These are phyloP conservation scores for Penstemon barbatus DNA, from an alignment of 257 asterid species.

Conservation along the genomic window DNA sequence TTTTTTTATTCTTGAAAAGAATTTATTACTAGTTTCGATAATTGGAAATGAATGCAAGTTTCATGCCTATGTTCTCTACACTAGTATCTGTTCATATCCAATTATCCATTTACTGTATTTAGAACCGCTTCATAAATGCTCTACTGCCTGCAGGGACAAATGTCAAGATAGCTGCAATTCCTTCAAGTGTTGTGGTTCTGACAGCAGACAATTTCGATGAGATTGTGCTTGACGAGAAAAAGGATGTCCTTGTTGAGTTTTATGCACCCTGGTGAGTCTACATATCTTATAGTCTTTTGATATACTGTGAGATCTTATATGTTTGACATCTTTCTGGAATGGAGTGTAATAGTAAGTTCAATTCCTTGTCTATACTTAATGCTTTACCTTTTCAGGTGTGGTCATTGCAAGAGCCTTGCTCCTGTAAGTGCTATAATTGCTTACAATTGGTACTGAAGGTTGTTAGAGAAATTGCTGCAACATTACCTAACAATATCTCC, in stretches of 20 bases:
- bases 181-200: constrained; percentile 76
- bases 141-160: constrained; percentile 61
- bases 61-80: constrained; percentile 1
- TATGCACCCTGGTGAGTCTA: constrained; percentile 90
- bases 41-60: neutral
- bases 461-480: constrained; percentile 11
- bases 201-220: constrained; percentile 70
- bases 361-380: constrained; percentile 25
- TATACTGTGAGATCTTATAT: neutral
- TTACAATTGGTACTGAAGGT: constrained; percentile 25
- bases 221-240: constrained; percentile 73
- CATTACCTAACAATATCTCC: constrained; percentile 20
- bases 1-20: constrained; percentile 1
- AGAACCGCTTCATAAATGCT: constrained; percentile 4
- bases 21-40: neutral
- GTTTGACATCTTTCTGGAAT: neutral
- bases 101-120: neutral
- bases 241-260: constrained; percentile 86
- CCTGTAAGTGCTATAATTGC: constrained; percentile 63
- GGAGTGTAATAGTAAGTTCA: constrained; percentile 13
- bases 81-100: neutral
- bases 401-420: constrained; percentile 96
- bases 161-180: constrained; percentile 76
- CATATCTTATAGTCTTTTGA: neutral
- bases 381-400: constrained; percentile 69